phyloP scores from a whole-genome alignment of 352 stramenopile genomes.

The Stramenopiles sp. region DNA sequence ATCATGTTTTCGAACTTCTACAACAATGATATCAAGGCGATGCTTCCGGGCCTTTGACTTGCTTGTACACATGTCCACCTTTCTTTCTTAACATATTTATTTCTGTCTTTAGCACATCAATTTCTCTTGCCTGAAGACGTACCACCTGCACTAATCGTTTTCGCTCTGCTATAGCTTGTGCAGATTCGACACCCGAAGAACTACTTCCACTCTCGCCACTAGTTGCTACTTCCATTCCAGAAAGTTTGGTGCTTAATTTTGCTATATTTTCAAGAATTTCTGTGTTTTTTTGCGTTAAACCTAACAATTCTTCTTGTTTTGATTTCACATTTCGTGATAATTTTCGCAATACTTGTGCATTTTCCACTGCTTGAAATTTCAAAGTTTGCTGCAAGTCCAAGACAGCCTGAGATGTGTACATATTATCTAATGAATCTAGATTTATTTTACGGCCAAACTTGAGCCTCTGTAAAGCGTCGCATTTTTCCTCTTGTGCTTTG shows the following conservation, averaged over 20 bases:
- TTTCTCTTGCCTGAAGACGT: not conserved
- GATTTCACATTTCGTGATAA: slow-evolving; percentile 12
- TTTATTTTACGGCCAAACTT: slow-evolving; percentile 25
- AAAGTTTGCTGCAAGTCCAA: slow-evolving; percentile 30
- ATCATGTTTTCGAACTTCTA: too few species aligned
- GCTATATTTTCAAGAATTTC: slow-evolving; percentile 31
- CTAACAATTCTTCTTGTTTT: slow-evolving; percentile 30
- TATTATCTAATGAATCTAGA: slow-evolving; percentile 34
- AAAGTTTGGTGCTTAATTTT: slow-evolving; percentile 29
- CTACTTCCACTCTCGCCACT: not conserved
- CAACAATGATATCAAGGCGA: slow-evolving; percentile 5
- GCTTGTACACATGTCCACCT: slow-evolving; percentile 8
- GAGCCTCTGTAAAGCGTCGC: slow-evolving; percentile 20
- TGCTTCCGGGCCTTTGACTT: slow-evolving; percentile 6
- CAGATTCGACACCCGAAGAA: not conserved
- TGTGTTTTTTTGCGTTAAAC: slow-evolving; percentile 39
- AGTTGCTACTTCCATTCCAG: slow-evolving; percentile 27
- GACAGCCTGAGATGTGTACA: slow-evolving; percentile 29
- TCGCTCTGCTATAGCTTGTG: not conserved
- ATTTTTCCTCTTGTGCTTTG: slow-evolving; percentile 22
- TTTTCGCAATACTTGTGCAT: slow-evolving; percentile 19
- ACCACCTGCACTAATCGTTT: not conserved
- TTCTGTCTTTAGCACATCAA: not conserved
- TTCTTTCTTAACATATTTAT: slow-evolving; percentile 6
- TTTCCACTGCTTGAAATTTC: slow-evolving; percentile 28